phyloP scores from a whole-genome alignment of 805 yeast species.

The Cyberlindnera mississippiensis region DNA sequence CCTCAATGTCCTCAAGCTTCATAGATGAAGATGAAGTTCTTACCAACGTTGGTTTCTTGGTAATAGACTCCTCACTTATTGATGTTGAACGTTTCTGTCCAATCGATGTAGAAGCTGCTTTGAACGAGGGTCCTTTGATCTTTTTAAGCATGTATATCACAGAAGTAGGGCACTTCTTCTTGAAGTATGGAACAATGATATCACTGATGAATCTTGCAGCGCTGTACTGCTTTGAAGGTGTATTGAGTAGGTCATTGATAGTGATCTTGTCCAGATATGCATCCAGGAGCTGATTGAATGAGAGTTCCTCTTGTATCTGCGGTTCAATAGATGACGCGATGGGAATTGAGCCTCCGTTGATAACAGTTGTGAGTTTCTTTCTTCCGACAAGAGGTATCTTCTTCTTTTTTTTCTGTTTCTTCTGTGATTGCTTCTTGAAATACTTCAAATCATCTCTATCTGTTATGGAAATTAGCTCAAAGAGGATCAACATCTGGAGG shows the following conservation, averaged over 20 bases:
- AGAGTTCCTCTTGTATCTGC: constrained; percentile 6
- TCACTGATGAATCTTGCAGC: constrained; percentile 44
- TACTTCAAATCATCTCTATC: constrained; percentile 35
- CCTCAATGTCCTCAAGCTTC: constrained; percentile 23
- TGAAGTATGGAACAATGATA: constrained; percentile 51
- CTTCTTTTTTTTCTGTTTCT: constrained; percentile 6
- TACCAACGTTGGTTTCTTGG: constrained; percentile 15
- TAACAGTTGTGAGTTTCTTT: constrained; percentile 28
- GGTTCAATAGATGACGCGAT: background rate
- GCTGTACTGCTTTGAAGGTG: constrained; percentile 7
- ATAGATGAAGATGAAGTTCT: constrained; percentile 16
- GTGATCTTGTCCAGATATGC: constrained; percentile 48
- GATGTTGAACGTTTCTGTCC: constrained; percentile 7
- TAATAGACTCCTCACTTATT: background rate
- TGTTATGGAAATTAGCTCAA: constrained; percentile 40
- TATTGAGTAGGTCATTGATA: constrained; percentile 45
- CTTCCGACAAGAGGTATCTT: constrained; percentile 32
- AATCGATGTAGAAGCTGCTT: constrained; percentile 6
- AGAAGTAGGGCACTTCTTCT: constrained; percentile 43
- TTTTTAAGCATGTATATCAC: constrained; percentile 43
- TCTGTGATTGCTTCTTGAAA: constrained; percentile 22
- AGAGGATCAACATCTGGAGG: constrained; percentile 44
- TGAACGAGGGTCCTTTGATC: constrained; percentile 37
- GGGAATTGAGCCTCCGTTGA: constrained; percentile 41
- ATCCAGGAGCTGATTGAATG: constrained; percentile 35